A percentile compares a stretch with the other conserved stretches of the same genome.
phyloP scores from a whole-genome alignment of 2,329 filamentous ascomycete genomes.

The Cercospora canescens region DNA sequence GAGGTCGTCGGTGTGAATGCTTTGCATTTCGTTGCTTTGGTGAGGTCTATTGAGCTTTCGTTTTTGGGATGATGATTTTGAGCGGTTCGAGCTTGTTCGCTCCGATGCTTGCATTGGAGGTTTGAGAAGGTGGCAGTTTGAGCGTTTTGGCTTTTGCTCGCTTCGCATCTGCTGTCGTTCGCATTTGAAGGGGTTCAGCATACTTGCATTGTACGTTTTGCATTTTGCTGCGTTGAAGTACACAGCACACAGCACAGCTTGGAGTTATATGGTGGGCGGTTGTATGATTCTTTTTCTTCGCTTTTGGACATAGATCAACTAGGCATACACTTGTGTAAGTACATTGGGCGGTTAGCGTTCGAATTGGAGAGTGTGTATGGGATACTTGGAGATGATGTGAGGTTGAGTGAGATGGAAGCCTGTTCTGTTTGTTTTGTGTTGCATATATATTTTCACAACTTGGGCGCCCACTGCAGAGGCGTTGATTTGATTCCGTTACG shows the following conservation, averaged over 20 bases:
- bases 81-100: neutral
- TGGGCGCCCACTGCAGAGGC: too few relatives aligned
- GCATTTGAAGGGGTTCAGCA: neutral
- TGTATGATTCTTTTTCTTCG: neutral
- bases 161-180: neutral
- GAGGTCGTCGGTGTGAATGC: neutral
- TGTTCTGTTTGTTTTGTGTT: too few relatives aligned
- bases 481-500: too few relatives aligned
- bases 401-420: too few relatives aligned
- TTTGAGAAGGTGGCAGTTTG: neutral
- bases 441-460: too few relatives aligned
- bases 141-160: neutral
- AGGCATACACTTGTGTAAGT: neutral
- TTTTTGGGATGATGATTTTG: neutral
- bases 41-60: neutral
- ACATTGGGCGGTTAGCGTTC: neutral
- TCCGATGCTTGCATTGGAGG: neutral
- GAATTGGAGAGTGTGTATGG: neutral
- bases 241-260: neutral
- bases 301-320: neutral
- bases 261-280: neutral
- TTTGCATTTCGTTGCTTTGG: neutral
- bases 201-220: neutral
- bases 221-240: neutral
- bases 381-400: too few relatives aligned